Conservation (phyloP, 371 early-diverging fungal species). For the Enteropsectra breve region DNA sequence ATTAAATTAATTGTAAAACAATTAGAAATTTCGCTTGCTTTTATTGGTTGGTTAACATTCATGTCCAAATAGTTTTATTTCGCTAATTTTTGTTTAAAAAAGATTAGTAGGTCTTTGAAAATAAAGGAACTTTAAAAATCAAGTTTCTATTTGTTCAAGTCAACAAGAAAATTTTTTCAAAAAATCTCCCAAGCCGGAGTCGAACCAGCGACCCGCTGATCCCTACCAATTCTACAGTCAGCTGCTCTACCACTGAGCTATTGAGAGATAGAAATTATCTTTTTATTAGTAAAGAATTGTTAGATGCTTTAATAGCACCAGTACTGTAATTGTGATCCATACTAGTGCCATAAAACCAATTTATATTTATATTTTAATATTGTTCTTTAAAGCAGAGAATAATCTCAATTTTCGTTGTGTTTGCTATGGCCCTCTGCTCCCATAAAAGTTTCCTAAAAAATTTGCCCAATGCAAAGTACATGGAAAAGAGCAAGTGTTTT, state of each 20-base stretch:
- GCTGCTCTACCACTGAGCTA: slow-evolving; percentile 61
- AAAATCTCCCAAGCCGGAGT: slow-evolving; percentile 61
- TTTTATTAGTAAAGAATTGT: background rate
- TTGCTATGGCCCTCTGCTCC: no score
- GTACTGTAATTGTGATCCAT: no score
- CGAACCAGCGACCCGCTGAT: slow-evolving; percentile 60
- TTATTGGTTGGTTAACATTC: no score
- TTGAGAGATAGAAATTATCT: slow-evolving; percentile 41
- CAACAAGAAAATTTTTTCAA: slow-evolving; percentile 1
- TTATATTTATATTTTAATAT: no score
- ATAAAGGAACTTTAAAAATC: background rate
- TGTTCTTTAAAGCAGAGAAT: no score
- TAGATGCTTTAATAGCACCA: background rate
- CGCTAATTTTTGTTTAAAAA: no score
- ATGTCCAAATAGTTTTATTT: no score
- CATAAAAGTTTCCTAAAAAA: background rate
- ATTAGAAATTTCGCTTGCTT: no score
- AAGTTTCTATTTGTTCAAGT: background rate
- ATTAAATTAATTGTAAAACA: no score
- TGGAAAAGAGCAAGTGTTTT: background rate
- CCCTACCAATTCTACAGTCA: slow-evolving; percentile 59
- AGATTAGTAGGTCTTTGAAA: no score
- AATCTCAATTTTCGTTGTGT: no score
- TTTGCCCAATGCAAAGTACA: slow-evolving; percentile 1
- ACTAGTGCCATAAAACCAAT: no score